A percentile compares a stretch with the other conserved stretches of the same genome.
Evolutionary conservation across 306 rosid species (phyloP).

Genomic region (Castanea crenata): DNA sequence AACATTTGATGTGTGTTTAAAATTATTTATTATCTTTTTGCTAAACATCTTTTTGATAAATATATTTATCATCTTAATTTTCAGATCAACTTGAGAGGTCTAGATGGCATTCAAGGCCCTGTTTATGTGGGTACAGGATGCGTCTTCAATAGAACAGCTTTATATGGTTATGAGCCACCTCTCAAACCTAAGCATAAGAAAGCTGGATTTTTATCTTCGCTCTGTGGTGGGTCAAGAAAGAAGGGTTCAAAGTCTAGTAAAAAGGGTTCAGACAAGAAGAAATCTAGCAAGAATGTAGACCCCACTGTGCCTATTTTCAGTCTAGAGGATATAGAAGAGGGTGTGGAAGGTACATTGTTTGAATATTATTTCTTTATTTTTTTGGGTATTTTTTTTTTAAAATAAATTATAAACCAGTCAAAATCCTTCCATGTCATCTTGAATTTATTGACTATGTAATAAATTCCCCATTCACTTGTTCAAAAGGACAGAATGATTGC

Average conservation of each 20-base stretch:
- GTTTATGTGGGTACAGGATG: conserved; percentile 99
- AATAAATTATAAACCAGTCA: background rate
- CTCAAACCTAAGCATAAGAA: conserved; percentile 75
- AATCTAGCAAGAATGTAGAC: conserved; percentile 67
- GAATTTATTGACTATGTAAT: background rate
- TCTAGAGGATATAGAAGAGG: conserved; percentile 93
- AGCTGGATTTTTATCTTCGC: conserved; percentile 60
- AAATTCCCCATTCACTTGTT: background rate
- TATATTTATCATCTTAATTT: conserved; percentile 15
- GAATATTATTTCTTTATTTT: background rate
- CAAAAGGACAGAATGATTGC: background rate
- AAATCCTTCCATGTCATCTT: background rate
- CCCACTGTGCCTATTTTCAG: conserved; percentile 81
- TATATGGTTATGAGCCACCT: conserved; percentile 95
- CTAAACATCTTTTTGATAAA: conserved; percentile 5
- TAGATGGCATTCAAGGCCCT: conserved; percentile 98
- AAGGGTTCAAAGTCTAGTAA: conserved; percentile 71
- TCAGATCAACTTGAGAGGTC: conserved; percentile 95
- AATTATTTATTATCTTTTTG: background rate
- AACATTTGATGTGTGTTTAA: background rate
- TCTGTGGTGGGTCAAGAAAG: conserved; percentile 72
- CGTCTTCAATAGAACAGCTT: conserved; percentile 89
- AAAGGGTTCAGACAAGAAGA: conserved; percentile 79
- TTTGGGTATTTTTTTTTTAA: background rate
- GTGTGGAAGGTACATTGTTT: conserved; percentile 71